Evolutionary conservation across 2,329 filamentous ascomycete species (phyloP).

Genomic region (Penicillium sp.): DNA sequence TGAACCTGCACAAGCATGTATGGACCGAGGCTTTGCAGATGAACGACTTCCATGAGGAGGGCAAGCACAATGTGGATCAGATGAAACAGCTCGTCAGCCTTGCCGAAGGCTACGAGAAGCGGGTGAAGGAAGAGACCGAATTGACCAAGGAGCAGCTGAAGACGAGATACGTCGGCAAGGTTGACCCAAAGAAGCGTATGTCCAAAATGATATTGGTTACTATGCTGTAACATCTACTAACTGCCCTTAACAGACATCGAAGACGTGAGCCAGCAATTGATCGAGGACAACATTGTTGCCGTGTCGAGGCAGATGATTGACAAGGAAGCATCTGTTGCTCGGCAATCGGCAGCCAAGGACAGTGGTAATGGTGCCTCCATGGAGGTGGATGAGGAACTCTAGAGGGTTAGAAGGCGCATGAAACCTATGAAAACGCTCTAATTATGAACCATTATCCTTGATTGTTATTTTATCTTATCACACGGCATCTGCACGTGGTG

Average conservation of each 20-base stretch:
- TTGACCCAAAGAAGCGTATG: constrained; percentile 95
- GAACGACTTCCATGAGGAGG: constrained; percentile 90
- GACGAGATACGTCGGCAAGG: constrained; percentile 97
- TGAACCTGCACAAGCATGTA: constrained; percentile 99
- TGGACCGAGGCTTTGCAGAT: constrained; percentile 98
- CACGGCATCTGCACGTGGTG: not conserved
- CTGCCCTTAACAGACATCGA: constrained; percentile 71
- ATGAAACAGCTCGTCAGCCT: constrained; percentile 86
- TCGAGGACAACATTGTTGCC: constrained; percentile 98
- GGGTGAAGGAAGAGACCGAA: constrained; percentile 98
- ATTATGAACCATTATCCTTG: constrained; percentile 27
- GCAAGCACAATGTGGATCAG: constrained; percentile 81
- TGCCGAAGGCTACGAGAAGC: constrained; percentile 96
- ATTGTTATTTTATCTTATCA: not conserved
- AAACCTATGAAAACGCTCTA: constrained; percentile 29
- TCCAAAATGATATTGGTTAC: constrained; percentile 23
- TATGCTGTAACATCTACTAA: constrained; percentile 28
- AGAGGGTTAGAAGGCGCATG: constrained; percentile 32
- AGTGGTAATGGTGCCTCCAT: constrained; percentile 61
- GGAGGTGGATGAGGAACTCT: constrained; percentile 71
- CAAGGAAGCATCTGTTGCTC: constrained; percentile 93
- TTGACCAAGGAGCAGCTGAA: constrained; percentile 96
- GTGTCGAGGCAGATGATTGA: constrained; percentile 99
- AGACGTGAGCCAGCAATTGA: constrained; percentile 92
- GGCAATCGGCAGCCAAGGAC: constrained; percentile 55